Conservation (phyloP, 768 basidiomycete species). For the Lanmaoa rubissima region DNA sequence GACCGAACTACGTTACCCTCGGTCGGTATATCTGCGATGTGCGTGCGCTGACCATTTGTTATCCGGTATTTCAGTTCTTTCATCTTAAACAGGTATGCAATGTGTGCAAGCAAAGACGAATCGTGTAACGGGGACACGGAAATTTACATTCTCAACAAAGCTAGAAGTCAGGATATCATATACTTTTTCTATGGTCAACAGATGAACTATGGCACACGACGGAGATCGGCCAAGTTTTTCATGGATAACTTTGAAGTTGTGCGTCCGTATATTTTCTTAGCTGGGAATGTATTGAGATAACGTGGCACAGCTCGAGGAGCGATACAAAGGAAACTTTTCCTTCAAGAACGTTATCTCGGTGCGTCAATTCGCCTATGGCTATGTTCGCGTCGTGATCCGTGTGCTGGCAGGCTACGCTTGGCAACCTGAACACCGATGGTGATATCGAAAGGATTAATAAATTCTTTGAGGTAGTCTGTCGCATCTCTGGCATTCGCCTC, state of each 20-base stretch:
- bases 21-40: constrained; percentile 65
- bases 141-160: constrained; percentile 51
- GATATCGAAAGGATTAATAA: constrained; percentile 61
- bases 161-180: constrained; percentile 59
- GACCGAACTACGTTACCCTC: constrained; percentile 74
- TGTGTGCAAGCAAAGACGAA: constrained; percentile 58
- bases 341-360: constrained; percentile 55
- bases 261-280: constrained; percentile 23
- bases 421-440: constrained; percentile 57
- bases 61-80: neutral
- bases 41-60: constrained; percentile 21
- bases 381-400: neutral
- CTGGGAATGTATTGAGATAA: neutral
- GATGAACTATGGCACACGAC: constrained; percentile 53
- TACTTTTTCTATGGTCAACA: constrained; percentile 63
- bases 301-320: constrained; percentile 51
- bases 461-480: constrained; percentile 68
- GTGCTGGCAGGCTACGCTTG: constrained; percentile 36
- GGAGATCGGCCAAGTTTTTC: constrained; percentile 59
- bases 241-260: constrained; percentile 66
- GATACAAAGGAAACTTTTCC: constrained; percentile 69
- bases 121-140: constrained; percentile 62
- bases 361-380: constrained; percentile 14
- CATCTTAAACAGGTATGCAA: constrained; percentile 47
- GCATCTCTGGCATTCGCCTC: neutral